These are phyloP conservation scores for Rhododendron mucronatum DNA, from an alignment of 148 eudicot species.

Conservation along the genomic window DNA sequence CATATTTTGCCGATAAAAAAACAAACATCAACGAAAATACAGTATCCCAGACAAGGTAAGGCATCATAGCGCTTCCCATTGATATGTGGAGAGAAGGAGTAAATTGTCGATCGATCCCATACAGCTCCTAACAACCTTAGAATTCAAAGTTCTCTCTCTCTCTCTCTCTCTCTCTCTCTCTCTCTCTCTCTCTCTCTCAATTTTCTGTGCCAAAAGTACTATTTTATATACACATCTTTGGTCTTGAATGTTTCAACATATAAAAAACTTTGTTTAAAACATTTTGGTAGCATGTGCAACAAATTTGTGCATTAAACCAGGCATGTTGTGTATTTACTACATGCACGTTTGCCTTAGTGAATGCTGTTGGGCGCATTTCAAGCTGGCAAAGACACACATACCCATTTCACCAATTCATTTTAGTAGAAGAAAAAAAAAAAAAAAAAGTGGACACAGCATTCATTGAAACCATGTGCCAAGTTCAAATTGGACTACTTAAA, in stretches of 20 bases:
- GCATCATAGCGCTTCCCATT: background rate
- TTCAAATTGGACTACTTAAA: background rate
- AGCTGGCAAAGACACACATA: slow-evolving; percentile 22
- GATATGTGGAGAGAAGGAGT: background rate
- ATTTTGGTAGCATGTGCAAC: slow-evolving; percentile 11
- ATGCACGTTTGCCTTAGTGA: slow-evolving; percentile 23
- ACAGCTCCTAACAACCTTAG: background rate
- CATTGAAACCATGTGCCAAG: slow-evolving; percentile 15
- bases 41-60: background rate
- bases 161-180: background rate
- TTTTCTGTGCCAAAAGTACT: slow-evolving; percentile 11
- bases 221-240: background rate
- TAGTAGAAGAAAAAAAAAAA: background rate
- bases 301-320: slow-evolving; percentile 13
- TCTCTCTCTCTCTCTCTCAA: background rate
- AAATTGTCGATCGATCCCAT: slow-evolving; percentile 1
- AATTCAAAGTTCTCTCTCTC: background rate
- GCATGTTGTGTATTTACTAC: slow-evolving; percentile 23
- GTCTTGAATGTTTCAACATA: background rate
- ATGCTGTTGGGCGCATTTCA: slow-evolving; percentile 22
- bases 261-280: background rate
- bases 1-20: no score
- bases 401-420: slow-evolving; percentile 1
- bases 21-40: no score
- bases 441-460: background rate